Percentiles rank a stretch among this genome's conserved stretches.
Evolutionary conservation across 1,284 basidiomycete species (phyloP).

Genomic region (Ganoderma boninense): DNA sequence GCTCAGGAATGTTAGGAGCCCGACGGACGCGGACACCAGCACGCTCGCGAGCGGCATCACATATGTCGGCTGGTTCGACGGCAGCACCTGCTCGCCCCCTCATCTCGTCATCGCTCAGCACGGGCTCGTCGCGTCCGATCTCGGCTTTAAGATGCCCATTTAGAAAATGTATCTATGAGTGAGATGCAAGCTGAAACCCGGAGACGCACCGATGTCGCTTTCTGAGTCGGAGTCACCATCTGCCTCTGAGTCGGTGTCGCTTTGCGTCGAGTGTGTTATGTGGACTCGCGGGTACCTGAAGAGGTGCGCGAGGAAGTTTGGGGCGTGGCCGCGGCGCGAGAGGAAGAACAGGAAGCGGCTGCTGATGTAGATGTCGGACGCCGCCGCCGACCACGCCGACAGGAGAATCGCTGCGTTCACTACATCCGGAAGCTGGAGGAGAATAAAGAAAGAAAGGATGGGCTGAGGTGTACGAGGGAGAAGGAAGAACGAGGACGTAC

Average conservation of each 20-base stretch:
- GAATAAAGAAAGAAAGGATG: neutral
- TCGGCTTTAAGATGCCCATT: neutral
- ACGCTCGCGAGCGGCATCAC: slow-evolving; percentile 39
- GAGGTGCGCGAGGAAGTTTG: slow-evolving; percentile 44
- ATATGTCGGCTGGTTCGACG: slow-evolving; percentile 19
- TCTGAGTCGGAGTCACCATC: slow-evolving; percentile 18
- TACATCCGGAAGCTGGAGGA: slow-evolving; percentile 54
- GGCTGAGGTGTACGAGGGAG: neutral
- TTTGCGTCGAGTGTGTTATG: neutral
- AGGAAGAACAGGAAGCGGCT: slow-evolving; percentile 60
- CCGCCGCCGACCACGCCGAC: slow-evolving; percentile 62
- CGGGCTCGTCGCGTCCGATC: neutral
- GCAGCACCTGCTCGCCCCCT: slow-evolving; percentile 5
- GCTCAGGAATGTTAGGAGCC: slow-evolving; percentile 38
- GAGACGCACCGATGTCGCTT: slow-evolving; percentile 14
- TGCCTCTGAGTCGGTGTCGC: slow-evolving; percentile 16
- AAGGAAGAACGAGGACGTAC: slow-evolving; percentile 23
- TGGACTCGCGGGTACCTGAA: slow-evolving; percentile 30
- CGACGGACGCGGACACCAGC: slow-evolving; percentile 36
- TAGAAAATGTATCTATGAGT: too few relatives aligned
- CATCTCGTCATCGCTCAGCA: neutral
- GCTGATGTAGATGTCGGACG: slow-evolving; percentile 60
- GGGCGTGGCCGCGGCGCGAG: slow-evolving; percentile 51
- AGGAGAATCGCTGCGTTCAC: slow-evolving; percentile 52
- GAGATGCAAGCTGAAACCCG: neutral